Base-by-base conservation (phyloP, 176 grass and related monocot species). In the Aechmea fasciata region DNA sequence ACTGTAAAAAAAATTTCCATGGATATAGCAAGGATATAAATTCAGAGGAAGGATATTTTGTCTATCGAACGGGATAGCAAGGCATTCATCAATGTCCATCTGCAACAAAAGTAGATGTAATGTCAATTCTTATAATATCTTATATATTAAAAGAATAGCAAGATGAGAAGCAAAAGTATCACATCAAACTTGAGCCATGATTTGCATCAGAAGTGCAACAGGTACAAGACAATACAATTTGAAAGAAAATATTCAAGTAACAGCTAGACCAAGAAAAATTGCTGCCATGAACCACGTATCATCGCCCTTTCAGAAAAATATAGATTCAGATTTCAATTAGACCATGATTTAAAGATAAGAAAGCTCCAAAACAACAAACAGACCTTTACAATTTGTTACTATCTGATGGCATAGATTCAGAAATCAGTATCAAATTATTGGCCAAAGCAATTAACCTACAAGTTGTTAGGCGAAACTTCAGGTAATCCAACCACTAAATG, bases 21-120 rank as follows among this genome's bases (percentile, higher is more conserved):
- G 50, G n/a, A 59, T 68, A 9, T 20, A 65, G 25, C 11, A 69
- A 64, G 2, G 68, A 74, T n/a, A 13, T 14, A 13, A 50, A 29
- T 47, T 49, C 54, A 69, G 33, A 75, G 41, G 73, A 91, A 91
- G 92, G 92, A 96, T 91, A 96, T 96, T 81, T 85, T 88, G 71
- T 75, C 77, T 85, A 70, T 87, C 80, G 77, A 87, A 97, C 73
- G 89, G 63, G 73, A 89, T 76, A 2, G 84, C 84, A 85, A 97
- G 84, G 69, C 87, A 87, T 66, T 83, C 86, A 75, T 82, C 89
- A 81, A 97, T 75, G 47, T 92, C 72, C 86, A 92, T 87, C 88
- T 91, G 83, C 57, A 81, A 82, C 73, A 17, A 50, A 87, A 81
- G 70, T 52, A 63, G 71, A 72, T 73, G 50, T 10, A 9, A 61